These are phyloP conservation scores for Clarireedia homoeocarpa DNA, from an alignment of 2,329 filamentous ascomycete genomes.

Conservation along the genomic window DNA sequence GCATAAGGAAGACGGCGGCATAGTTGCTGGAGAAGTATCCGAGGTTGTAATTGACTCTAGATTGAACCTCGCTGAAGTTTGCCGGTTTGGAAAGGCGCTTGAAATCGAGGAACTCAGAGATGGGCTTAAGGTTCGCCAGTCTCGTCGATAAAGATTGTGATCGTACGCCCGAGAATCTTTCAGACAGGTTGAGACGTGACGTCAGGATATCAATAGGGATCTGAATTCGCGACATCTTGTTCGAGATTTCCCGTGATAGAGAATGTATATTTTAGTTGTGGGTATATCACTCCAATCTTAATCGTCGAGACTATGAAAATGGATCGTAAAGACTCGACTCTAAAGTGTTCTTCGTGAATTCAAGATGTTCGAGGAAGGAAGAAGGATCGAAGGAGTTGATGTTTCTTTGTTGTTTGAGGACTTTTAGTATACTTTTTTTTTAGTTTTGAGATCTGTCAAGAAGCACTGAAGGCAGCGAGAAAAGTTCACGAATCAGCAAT, in stretches of 20 bases:
- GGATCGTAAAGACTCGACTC: not conserved
- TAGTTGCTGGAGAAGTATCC: slow-evolving; percentile 99
- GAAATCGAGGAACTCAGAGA: slow-evolving; percentile 91
- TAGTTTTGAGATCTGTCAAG: slow-evolving; percentile 21
- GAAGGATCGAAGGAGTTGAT: not conserved
- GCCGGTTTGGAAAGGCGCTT: slow-evolving; percentile 92
- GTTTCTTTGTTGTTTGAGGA: not conserved
- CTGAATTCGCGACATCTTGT: slow-evolving; percentile 74
- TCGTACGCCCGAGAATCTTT: slow-evolving; percentile 78
- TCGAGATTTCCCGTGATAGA: not conserved
- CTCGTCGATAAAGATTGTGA: slow-evolving; percentile 70
- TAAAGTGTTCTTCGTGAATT: not conserved
- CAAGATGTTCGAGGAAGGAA: not conserved
- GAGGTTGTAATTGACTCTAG: slow-evolving; percentile 93
- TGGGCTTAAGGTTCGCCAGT: slow-evolving; percentile 85
- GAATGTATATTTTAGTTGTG: not conserved
- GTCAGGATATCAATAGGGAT: slow-evolving; percentile 89
- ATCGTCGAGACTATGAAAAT: no score
- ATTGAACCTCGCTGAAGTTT: slow-evolving; percentile 86
- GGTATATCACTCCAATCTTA: no score
- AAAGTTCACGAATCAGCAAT: slow-evolving; percentile 15
- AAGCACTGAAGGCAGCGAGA: not conserved
- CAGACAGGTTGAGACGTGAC: slow-evolving; percentile 77
- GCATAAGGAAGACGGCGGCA: slow-evolving; percentile 85
- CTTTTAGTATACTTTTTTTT: not conserved